Evolutionary conservation across 768 basidiomycete species (phyloP), one percentile per base, ranked within the genome.

Genomic region (Suillus placidus): DNA sequence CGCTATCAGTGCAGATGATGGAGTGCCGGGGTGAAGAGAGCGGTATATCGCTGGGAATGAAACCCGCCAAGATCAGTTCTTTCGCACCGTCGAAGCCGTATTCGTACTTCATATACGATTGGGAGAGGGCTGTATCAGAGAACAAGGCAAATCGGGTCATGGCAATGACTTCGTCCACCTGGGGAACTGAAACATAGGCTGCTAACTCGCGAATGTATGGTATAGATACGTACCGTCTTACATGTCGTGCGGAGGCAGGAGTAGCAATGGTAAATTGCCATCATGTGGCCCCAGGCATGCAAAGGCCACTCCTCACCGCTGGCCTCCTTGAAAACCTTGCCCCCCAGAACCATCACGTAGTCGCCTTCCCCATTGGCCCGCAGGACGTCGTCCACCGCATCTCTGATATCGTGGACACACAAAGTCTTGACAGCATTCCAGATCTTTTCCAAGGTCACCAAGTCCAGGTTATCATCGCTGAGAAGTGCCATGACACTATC

Each of bases 201-300:
- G 30, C 20, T 61, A 8, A 32, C 20, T 26, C 55, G 38, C 35
- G 8, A 3, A 54, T 18, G 20, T 12, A 55, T 20, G 34, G 34
- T n/a, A 55, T 34, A 45, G 14, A 38, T 37, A 58, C 55, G 54
- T 69, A 76, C 77, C 65, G 77, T 74, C 63, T 70, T 69, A 61
- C 77, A 79, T n/a, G 68, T 69, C 16, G 62, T 65, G 43, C 77
- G 76, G 63, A 79, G 71, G 51, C 78, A 79, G 4, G 71, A 69
- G 57, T 78, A 79, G 60, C 78, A 78, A 18, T 52, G 60, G 42
- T 70, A 68, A 37, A 78, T 61, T 37, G 73, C 73, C 51, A 69
- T 72, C 68, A 78, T 69, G 43, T 79, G 78, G 8, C 77, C 76
- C 78, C 78, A 79, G 8, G 75, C 78, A 43, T 75, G 78, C 60